Evolutionary conservation across 805 yeast species (phyloP).

Genomic region (Cyberlindnera euphorbiiphila): DNA sequence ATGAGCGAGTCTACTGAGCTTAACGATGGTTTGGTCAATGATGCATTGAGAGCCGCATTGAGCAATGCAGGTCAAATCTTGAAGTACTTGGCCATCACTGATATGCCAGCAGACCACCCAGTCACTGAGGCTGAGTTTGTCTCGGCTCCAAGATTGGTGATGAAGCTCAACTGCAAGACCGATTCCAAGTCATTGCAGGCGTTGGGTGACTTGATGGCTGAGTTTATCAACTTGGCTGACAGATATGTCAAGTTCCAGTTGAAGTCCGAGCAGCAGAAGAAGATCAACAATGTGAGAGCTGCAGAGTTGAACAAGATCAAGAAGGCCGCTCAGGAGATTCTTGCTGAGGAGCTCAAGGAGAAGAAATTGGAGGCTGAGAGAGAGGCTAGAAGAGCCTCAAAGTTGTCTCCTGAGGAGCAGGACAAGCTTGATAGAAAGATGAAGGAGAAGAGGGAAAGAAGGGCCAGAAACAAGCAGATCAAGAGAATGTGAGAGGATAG

Average conservation of each 20-base stretch:
- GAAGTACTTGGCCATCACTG: slow-evolving; percentile 76
- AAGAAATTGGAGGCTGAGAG: slow-evolving; percentile 69
- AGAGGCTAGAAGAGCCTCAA: slow-evolving; percentile 55
- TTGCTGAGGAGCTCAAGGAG: slow-evolving; percentile 64
- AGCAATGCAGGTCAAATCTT: slow-evolving; percentile 43
- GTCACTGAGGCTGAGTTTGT: slow-evolving; percentile 48
- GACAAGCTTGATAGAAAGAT: slow-evolving; percentile 75
- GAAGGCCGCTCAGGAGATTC: slow-evolving; percentile 60
- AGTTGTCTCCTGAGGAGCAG: slow-evolving; percentile 72
- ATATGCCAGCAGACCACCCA: slow-evolving; percentile 76
- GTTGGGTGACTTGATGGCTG: slow-evolving; percentile 45
- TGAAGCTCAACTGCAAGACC: slow-evolving; percentile 52
- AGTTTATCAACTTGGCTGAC: slow-evolving; percentile 52
- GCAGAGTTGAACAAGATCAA: slow-evolving; percentile 64
- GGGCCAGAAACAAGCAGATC: slow-evolving; percentile 50
- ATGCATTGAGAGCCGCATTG: slow-evolving; percentile 44
- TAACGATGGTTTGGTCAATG: slow-evolving; percentile 57
- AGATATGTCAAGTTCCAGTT: slow-evolving; percentile 52
- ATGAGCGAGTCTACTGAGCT: slow-evolving; percentile 88
- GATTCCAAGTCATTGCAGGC: slow-evolving; percentile 46
- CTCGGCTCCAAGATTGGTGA: slow-evolving; percentile 45
- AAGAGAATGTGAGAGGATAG: slow-evolving; percentile 21
- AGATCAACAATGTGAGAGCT: slow-evolving; percentile 74
- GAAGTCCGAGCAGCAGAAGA: slow-evolving; percentile 73
- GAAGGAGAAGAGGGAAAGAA: slow-evolving; percentile 76